Base-by-base conservation (phyloP, 352 stramenopile species). In the Globisporangium viniferum region DNA sequence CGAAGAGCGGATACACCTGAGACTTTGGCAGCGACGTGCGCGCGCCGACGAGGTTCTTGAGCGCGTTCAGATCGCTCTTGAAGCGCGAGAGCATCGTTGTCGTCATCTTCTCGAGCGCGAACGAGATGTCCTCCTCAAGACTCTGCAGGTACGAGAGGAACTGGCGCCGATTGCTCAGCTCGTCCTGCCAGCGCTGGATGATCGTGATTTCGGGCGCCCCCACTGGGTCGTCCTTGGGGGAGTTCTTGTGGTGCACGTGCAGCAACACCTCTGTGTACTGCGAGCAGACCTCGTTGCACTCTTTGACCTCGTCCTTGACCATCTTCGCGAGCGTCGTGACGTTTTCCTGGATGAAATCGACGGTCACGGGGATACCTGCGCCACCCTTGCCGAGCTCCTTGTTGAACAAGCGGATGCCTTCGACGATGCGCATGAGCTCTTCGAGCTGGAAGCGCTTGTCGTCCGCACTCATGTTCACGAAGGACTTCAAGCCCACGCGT, bases 371-470 rank as follows among this genome's bases (percentile, higher is more conserved):
- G 36, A 98, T 94, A 5, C 90, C 92, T 0, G 84, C 83, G 39
- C 90, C 92, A 31, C 90, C 91, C 68, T 97, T 97, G 39, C 91
- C 90, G 27, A 94, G 65, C 64, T 95, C 83, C 36, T 91, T 91
- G 75, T 98, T 98, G 73, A 97, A 98, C 27, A 98, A 67, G 1
- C 94, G 92, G 65, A 98, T 98, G 15, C 94, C 93, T 18, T 95
- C 78, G 15, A 98, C 92, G 67, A 98, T 98, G 22, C 80, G 86
- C 64, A 91, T 82, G 57, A 98, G 80, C 73, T 98, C 93, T 20
- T 97, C 81, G 6, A 98, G 73, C 60, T 98, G 94, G 41, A 90
- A 86, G 14, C 83, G 81, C 68, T 98, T 98, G 66, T 98, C 93
- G n/a, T 98, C 91, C 0, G 74, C 35, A 1, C 74, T 77, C 75